phyloP scores from a whole-genome alignment of 148 eudicot species.

The Agrostemma githago region DNA sequence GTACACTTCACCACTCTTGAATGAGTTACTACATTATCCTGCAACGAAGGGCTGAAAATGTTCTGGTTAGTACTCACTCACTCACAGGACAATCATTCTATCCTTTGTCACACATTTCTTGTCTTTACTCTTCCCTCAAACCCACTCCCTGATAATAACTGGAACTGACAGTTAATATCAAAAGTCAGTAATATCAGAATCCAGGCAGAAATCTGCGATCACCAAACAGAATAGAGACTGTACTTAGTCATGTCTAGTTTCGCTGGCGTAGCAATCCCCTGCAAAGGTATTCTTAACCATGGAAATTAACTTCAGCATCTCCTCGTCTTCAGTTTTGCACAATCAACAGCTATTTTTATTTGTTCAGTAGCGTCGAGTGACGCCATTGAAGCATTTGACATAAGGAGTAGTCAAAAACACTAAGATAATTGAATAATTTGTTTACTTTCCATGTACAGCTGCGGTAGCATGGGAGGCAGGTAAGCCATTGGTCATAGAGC shows the following conservation, averaged over 20 bases:
- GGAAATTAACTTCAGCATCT: background rate
- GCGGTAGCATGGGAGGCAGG: conserved; percentile 47
- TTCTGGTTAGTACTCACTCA: too few relatives aligned
- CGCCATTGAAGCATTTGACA: too few relatives aligned
- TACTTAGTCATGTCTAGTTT: conserved; percentile 17
- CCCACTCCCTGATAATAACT: background rate
- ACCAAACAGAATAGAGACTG: background rate
- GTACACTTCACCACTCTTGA: background rate
- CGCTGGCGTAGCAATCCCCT: conserved; percentile 40
- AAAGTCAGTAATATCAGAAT: background rate
- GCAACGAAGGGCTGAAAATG: conserved; percentile 12
- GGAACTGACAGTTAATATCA: background rate
- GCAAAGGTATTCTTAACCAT: conserved; percentile 26
- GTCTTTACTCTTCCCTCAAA: background rate
- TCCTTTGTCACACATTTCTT: conserved; percentile 1
- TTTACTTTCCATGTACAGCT: conserved; percentile 11
- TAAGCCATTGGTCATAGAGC: conserved; percentile 43
- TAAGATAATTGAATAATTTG: too few relatives aligned
- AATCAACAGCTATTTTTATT: too few relatives aligned
- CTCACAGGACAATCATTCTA: background rate
- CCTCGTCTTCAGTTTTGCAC: background rate
- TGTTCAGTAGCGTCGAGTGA: too few relatives aligned
- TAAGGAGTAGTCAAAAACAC: too few relatives aligned
- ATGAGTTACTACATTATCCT: conserved; percentile 8
- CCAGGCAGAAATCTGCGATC: background rate